Percentiles rank a stretch among this genome's conserved stretches.
phyloP scores from a whole-genome alignment of 1,139 yeast genomes.

The Debaryomyces psychrophilus region DNA sequence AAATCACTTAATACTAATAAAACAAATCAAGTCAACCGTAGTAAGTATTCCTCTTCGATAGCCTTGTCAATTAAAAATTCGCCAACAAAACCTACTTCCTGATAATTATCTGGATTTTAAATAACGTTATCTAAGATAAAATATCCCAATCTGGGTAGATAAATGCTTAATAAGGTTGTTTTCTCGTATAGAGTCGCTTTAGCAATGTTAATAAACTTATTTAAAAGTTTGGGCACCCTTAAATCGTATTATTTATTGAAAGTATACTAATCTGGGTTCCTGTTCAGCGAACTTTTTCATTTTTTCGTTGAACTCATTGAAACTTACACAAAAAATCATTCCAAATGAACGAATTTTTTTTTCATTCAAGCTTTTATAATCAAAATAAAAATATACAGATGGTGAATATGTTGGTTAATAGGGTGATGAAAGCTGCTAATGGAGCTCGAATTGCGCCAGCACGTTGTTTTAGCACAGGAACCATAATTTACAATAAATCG shows the following conservation, averaged over 20 bases:
- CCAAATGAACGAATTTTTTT: slow-evolving; percentile 2
- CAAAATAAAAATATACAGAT: neutral
- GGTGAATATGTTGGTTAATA: slow-evolving; percentile 5
- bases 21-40: neutral
- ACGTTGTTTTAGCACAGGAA: slow-evolving; percentile 4
- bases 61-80: neutral
- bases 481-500: slow-evolving; percentile 10
- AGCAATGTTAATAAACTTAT: neutral
- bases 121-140: neutral
- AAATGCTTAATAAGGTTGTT: neutral
- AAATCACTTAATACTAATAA: neutral
- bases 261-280: neutral
- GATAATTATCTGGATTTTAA: neutral
- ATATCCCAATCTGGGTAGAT: slow-evolving; percentile 1
- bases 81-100: slow-evolving; percentile 3
- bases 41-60: neutral
- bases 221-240: neutral
- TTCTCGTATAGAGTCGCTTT: neutral
- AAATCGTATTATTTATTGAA: slow-evolving; percentile 1
- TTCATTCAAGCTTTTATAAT: neutral
- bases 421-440: neutral
- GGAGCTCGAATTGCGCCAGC: neutral
- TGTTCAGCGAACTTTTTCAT: slow-evolving; percentile 6
- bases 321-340: slow-evolving; percentile 10
- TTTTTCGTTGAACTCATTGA: slow-evolving; percentile 2